These are phyloP conservation scores for Primulina tabacum DNA, from an alignment of 257 asterid species.

Conservation along the genomic window DNA sequence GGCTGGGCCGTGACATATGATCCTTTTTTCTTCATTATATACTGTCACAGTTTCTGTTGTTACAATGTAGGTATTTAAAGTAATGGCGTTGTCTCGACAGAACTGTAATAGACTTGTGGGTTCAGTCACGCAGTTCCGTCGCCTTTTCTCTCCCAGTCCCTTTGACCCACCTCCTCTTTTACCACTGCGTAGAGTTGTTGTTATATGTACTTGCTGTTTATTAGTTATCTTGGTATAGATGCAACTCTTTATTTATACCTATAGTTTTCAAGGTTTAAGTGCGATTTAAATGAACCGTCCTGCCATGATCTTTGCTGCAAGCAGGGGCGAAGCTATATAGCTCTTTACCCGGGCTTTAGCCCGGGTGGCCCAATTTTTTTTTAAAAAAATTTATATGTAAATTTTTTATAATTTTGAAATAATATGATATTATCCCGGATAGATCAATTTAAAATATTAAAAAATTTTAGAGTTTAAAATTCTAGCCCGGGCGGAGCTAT, in stretches of 20 bases:
- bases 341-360: too few relatives aligned
- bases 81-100: conserved; percentile 38
- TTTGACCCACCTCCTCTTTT: conserved; percentile 61
- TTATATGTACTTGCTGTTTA: conserved; percentile 50
- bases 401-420: too few relatives aligned
- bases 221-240: neutral
- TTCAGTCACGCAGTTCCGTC: conserved; percentile 32
- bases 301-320: neutral
- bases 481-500: too few relatives aligned
- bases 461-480: too few relatives aligned
- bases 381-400: too few relatives aligned
- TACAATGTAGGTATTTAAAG: conserved; percentile 15
- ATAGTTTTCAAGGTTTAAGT: neutral
- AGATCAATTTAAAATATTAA: too few relatives aligned
- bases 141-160: conserved; percentile 47
- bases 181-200: conserved; percentile 68
- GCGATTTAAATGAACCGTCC: neutral
- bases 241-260: neutral
- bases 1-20: too few relatives aligned
- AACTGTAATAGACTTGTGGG: conserved; percentile 28
- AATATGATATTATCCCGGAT: too few relatives aligned
- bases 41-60: neutral
- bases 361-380: too few relatives aligned
- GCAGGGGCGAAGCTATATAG: too few relatives aligned
- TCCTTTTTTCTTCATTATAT: neutral